phyloP scores from a whole-genome alignment of 176 grass and related monocot genomes.

The Zea luxurians region DNA sequence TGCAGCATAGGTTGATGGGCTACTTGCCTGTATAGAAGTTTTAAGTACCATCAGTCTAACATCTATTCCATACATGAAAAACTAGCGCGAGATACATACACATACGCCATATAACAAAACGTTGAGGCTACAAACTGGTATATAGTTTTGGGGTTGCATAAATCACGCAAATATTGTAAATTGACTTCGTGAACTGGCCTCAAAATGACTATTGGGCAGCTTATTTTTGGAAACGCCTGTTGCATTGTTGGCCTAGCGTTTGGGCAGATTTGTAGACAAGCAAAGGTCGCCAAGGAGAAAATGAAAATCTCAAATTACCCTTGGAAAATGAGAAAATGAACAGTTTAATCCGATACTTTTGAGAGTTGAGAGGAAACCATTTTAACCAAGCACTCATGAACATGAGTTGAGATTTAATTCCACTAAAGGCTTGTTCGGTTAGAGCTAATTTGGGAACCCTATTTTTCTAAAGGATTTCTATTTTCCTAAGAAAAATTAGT shows the following conservation, averaged over 20 bases:
- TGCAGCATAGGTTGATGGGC: background rate
- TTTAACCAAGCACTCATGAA: too few species aligned
- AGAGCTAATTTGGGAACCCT: too few species aligned
- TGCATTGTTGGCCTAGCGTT: conserved; percentile 38
- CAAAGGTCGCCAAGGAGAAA: conserved; percentile 2
- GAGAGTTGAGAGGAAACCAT: too few species aligned
- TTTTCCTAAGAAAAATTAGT: too few species aligned
- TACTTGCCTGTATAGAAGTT: too few species aligned
- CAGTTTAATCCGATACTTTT: too few species aligned
- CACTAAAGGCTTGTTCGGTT: too few species aligned
- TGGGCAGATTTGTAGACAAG: conserved; percentile 31
- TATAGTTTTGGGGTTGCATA: background rate
- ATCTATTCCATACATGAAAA: background rate
- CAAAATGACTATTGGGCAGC: background rate
- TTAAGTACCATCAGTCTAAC: too few species aligned
- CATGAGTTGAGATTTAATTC: too few species aligned
- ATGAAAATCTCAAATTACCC: too few species aligned
- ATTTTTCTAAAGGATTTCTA: too few species aligned
- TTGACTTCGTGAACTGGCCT: conserved; percentile 6
- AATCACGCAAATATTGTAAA: conserved; percentile 37
- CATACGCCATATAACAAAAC: background rate
- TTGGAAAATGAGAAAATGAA: too few species aligned
- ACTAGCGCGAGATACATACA: background rate
- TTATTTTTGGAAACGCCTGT: background rate
- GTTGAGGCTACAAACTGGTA: background rate